Conservation (phyloP, 371 early-diverging fungal genomes). For the Mortierella sp. region DNA sequence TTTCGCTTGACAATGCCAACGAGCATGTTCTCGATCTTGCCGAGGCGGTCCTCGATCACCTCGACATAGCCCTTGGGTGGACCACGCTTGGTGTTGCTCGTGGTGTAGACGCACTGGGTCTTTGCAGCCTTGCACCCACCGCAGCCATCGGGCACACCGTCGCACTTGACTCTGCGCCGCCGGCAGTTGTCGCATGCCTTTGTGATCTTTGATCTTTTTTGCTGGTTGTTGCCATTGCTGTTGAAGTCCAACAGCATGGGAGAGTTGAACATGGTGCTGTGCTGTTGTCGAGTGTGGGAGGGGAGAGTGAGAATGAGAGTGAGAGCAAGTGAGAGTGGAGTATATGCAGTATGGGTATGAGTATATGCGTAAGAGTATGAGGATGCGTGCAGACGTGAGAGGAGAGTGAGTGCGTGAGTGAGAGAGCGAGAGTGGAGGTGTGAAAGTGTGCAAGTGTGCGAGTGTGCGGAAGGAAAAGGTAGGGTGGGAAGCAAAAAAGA, state of each 20-base stretch:
- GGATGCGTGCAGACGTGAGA: too few relatives aligned
- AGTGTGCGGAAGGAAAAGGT: too few relatives aligned
- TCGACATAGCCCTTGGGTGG: slow-evolving; percentile 82
- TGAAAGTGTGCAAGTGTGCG: too few relatives aligned
- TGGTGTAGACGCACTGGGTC: slow-evolving; percentile 59
- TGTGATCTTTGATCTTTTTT: slow-evolving; percentile 52
- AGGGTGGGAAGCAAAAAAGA: too few relatives aligned
- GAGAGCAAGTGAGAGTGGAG: background rate
- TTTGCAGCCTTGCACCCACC: slow-evolving; percentile 61
- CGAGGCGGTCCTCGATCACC: slow-evolving; percentile 75
- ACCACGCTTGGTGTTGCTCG: slow-evolving; percentile 63
- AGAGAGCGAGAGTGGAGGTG: too few relatives aligned
- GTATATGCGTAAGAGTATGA: too few relatives aligned
- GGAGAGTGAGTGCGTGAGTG: too few relatives aligned
- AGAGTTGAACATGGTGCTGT: slow-evolving; percentile 45
- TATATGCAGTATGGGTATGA: too few relatives aligned
- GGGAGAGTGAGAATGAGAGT: background rate
- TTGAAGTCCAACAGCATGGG: slow-evolving; percentile 51
- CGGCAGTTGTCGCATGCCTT: slow-evolving; percentile 60
- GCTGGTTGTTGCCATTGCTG: slow-evolving; percentile 10
- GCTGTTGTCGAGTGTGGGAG: background rate
- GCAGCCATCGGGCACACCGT: slow-evolving; percentile 58
- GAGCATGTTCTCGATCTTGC: slow-evolving; percentile 73
- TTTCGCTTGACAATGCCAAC: slow-evolving; percentile 52
- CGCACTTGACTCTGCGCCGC: slow-evolving; percentile 65